phyloP scores from a whole-genome alignment of 139 green algal genomes.

The Chlamydomonas sphaeroides region DNA sequence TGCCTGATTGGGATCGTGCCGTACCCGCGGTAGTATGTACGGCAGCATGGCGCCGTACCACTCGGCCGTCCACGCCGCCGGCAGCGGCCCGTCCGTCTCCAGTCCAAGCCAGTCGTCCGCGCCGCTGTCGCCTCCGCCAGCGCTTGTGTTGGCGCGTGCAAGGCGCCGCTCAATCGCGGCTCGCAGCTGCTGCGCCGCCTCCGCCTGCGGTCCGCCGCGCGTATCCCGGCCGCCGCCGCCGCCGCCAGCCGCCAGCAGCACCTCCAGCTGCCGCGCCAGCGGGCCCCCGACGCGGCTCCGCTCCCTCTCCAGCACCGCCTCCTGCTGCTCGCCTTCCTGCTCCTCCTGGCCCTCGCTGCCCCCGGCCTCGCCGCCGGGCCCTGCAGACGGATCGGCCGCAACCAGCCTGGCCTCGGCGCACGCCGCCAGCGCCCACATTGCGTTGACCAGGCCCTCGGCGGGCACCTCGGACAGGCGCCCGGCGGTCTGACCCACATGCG shows the following conservation, averaged over 20 bases:
- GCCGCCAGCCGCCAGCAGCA: background rate
- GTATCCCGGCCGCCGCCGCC: background rate
- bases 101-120: background rate
- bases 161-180: slow-evolving; percentile 7
- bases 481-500: no score
- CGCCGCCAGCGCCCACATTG: slow-evolving; percentile 20
- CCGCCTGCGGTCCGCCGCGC: background rate
- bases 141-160: no score
- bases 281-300: no score
- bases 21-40: no score
- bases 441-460: slow-evolving; percentile 10
- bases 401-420: background rate
- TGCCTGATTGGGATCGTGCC: no score
- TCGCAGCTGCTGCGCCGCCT: background rate
- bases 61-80: slow-evolving; percentile 1
- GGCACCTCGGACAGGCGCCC: slow-evolving; percentile 11
- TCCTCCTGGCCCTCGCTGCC: background rate
- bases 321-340: background rate
- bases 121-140: background rate
- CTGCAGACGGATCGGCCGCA: background rate
- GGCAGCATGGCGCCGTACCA: slow-evolving; percentile 12
- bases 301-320: background rate
- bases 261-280: background rate
- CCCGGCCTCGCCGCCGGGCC: background rate
- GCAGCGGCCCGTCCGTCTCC: background rate